A percentile compares a stretch with the other conserved stretches of the same genome.
phyloP scores from a whole-genome alignment of 345 rosid species.

The Eucalyptus pumila region DNA sequence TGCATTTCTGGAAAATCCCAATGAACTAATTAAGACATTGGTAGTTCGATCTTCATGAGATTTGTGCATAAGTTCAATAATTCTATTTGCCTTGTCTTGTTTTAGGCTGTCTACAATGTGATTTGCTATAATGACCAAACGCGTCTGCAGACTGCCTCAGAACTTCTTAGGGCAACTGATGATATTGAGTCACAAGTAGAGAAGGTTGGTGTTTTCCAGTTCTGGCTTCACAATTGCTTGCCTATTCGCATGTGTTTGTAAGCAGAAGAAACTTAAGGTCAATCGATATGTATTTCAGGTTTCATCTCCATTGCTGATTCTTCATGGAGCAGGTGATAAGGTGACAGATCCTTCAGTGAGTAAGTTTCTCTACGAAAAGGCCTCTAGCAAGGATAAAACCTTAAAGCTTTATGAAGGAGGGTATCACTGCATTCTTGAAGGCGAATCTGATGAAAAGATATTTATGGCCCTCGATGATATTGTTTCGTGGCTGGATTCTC shows the following conservation, averaged over 20 bases:
- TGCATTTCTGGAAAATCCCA: not conserved
- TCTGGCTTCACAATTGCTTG: not conserved
- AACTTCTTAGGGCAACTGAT: slow-evolving; percentile 60
- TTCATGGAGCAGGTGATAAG: slow-evolving; percentile 86
- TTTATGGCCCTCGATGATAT: slow-evolving; percentile 48
- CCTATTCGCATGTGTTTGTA: not conserved
- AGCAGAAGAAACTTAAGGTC: not conserved
- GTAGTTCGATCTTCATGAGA: not conserved
- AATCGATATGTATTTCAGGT: slow-evolving; percentile 25
- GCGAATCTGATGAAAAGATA: slow-evolving; percentile 72
- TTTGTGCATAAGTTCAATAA: not conserved
- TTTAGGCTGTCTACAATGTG: slow-evolving; percentile 71
- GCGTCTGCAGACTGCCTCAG: slow-evolving; percentile 66
- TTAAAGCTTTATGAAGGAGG: slow-evolving; percentile 74
- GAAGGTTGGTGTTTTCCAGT: slow-evolving; percentile 21
- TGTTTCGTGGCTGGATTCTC: slow-evolving; percentile 63
- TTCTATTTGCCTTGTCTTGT: not conserved
- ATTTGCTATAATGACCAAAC: slow-evolving; percentile 45
- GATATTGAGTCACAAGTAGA: slow-evolving; percentile 60
- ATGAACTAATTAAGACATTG: not conserved
- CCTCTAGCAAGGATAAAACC: slow-evolving; percentile 77
- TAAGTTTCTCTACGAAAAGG: slow-evolving; percentile 57
- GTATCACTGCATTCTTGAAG: slow-evolving; percentile 89
- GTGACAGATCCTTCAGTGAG: slow-evolving; percentile 82
- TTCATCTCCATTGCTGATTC: slow-evolving; percentile 74